Conservation (phyloP, 257 asterid genomes). For the Ilex aquifolium region DNA sequence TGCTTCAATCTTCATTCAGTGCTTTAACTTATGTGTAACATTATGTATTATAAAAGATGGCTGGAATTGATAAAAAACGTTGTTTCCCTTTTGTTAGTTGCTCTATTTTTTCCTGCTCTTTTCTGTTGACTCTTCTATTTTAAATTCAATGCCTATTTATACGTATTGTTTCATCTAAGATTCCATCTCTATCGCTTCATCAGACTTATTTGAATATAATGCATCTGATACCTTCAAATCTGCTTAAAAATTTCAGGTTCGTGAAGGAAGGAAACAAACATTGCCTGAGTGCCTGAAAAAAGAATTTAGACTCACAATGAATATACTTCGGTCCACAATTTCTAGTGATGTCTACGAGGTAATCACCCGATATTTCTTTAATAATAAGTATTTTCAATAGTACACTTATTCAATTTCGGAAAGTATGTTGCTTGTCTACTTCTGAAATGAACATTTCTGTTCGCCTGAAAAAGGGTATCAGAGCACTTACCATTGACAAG, state of each 20-base stretch:
- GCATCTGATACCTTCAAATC: background rate
- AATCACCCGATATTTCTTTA: background rate
- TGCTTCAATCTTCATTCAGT: no score
- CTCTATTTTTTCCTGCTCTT: no score
- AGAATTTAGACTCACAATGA: constrained; percentile 78
- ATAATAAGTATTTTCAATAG: background rate
- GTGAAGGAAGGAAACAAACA: constrained; percentile 72
- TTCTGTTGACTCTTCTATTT: no score
- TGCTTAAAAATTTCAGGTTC: constrained; percentile 37
- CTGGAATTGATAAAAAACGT: no score
- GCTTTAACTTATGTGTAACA: no score
- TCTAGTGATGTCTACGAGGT: constrained; percentile 92
- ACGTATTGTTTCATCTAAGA: no score
- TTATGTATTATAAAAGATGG: no score
- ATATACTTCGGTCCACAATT: constrained; percentile 49
- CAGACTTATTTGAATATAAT: no score
- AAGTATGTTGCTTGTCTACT: background rate
- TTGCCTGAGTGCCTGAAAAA: constrained; percentile 66
- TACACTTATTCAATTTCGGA: background rate
- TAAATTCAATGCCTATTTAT: no score
- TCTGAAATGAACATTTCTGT: background rate
- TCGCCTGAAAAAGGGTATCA: constrained; percentile 54
- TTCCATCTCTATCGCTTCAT: no score
- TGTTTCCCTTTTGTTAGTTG: no score
- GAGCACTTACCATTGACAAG: constrained; percentile 82